Percentiles rank a stretch among this genome's conserved stretches.
phyloP scores from a whole-genome alignment of 768 basidiomycete species.

The Podaxis sp. region DNA sequence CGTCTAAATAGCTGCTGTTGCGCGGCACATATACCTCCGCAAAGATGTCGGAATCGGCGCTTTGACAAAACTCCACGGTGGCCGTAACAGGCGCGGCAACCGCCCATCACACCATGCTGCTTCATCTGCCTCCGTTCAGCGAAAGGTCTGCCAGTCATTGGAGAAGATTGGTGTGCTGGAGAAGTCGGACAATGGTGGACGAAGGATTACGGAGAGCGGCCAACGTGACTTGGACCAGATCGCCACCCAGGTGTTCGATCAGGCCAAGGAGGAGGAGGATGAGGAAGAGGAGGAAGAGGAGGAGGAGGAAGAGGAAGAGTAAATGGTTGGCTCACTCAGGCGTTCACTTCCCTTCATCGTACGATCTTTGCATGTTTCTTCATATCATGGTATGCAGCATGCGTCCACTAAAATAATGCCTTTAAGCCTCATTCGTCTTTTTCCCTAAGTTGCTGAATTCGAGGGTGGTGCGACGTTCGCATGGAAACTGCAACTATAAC shows the following conservation, averaged over 20 bases:
- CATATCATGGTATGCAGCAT: constrained; percentile 40
- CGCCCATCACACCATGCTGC: constrained; percentile 93
- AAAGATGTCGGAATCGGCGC: constrained; percentile 95
- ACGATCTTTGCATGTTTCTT: constrained; percentile 41
- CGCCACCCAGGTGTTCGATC: constrained; percentile 85
- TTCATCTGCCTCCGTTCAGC: constrained; percentile 85
- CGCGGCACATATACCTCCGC: constrained; percentile 99
- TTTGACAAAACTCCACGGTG: constrained; percentile 94
- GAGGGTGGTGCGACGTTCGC: neutral
- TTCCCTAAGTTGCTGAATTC: neutral
- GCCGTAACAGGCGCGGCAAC: constrained; percentile 93
- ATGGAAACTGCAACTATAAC: neutral
- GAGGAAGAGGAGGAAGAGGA: constrained; percentile 80
- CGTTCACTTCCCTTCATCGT: constrained; percentile 20
- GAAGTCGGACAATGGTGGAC: constrained; percentile 89
- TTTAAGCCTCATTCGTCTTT: constrained; percentile 17
- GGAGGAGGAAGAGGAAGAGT: constrained; percentile 56
- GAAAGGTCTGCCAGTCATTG: constrained; percentile 93
- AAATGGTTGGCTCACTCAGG: constrained; percentile 23
- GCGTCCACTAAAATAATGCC: constrained; percentile 36
- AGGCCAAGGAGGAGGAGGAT: constrained; percentile 68
- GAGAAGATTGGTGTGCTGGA: constrained; percentile 99
- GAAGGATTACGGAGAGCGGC: constrained; percentile 95
- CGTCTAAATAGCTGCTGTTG: constrained; percentile 73
- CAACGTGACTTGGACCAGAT: constrained; percentile 95